Base-by-base conservation (phyloP, 2,329 filamentous ascomycete genomes). In the Neurospora sp. region DNA sequence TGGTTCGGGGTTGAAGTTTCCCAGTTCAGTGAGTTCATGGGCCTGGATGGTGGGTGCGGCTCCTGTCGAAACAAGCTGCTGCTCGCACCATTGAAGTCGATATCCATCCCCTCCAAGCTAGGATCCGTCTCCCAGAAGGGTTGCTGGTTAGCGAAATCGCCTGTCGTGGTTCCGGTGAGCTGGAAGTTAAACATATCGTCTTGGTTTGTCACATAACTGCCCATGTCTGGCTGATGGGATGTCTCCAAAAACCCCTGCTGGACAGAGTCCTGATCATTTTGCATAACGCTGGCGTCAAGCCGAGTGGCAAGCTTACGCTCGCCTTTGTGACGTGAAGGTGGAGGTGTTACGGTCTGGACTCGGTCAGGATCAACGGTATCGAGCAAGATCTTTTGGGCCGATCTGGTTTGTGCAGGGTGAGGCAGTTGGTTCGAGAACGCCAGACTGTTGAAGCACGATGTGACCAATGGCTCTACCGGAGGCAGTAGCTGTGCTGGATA, bases 161-260 rank as follows among this genome's bases (percentile, higher is more conserved):
- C 81, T 3, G 82, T 82, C 2, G 82, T 82, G 39, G 83, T 82
- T 23, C 87, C 84, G 2, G 85, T 86, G 78, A 89, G 81, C 37
- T 87, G 85, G 75, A 87, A 88, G 36, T 81, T 82, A 76, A 89
- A 89, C 78, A 89, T 81, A 73, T 89, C 87, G 69, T 81, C 81
- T 12, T 84, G 80, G 28, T 81, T 80, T 19, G 81, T 80, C 73
- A 85, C 81, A 73, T 84, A 83, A 11, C 77, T 77, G 37, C 81
- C 77, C 78, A 87, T 81, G 62, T 84, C 83, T 66, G 79, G 79
- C 73, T 85, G 83, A 70, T 82, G 83, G 52, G 85, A 80, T n/a
- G 82, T 80, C 69, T 80, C 81, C 76, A 82, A 78, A 71, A 87
- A 85, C 75, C 86, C 85, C 71, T 81, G 79, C 74, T 84, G 83